A percentile compares a stretch with the other conserved stretches of the same genome.
phyloP scores from a whole-genome alignment of 768 basidiomycete genomes.

The Cyclocybe cylindracea region DNA sequence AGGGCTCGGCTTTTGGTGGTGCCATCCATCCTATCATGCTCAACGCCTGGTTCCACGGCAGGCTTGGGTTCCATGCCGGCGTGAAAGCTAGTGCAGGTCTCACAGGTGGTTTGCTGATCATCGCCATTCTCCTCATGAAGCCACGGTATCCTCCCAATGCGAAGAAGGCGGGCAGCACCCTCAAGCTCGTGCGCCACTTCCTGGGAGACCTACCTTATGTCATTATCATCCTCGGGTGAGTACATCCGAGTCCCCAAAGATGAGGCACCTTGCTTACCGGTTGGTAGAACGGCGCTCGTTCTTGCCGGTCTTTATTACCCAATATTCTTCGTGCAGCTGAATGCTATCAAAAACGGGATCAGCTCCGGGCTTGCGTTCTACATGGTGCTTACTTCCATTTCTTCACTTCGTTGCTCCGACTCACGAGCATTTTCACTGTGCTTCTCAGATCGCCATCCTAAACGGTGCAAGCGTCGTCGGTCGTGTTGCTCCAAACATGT shows the following conservation, averaged over 20 bases:
- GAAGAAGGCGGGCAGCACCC: slow-evolving; percentile 27
- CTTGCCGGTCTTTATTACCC: slow-evolving; percentile 47
- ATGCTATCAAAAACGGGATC: slow-evolving; percentile 48
- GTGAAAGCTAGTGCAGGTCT: slow-evolving; percentile 51
- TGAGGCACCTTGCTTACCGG: not conserved
- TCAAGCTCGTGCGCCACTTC: slow-evolving; percentile 32
- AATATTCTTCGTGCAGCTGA: slow-evolving; percentile 58
- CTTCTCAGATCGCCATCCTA: slow-evolving; percentile 46
- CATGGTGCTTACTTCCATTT: slow-evolving; percentile 34
- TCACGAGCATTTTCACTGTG: not conserved
- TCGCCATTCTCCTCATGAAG: slow-evolving; percentile 40
- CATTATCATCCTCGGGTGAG: slow-evolving; percentile 40
- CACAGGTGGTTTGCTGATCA: slow-evolving; percentile 33
- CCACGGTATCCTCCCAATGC: slow-evolving; percentile 41
- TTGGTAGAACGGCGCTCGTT: slow-evolving; percentile 32
- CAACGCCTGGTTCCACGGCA: slow-evolving; percentile 50
- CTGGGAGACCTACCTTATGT: slow-evolving; percentile 46
- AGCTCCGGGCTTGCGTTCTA: slow-evolving; percentile 54
- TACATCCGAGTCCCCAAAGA: not conserved
- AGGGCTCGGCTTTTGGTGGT: slow-evolving; percentile 60
- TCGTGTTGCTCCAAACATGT: slow-evolving; percentile 43
- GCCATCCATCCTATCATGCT: slow-evolving; percentile 65
- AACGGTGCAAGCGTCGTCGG: slow-evolving; percentile 52
- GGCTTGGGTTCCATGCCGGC: slow-evolving; percentile 52
- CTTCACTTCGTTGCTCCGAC: not conserved